These are phyloP conservation scores for Plasmodium gallinaceum DNA, from an alignment of 169 alveolate genomes.

Conservation along the genomic window DNA sequence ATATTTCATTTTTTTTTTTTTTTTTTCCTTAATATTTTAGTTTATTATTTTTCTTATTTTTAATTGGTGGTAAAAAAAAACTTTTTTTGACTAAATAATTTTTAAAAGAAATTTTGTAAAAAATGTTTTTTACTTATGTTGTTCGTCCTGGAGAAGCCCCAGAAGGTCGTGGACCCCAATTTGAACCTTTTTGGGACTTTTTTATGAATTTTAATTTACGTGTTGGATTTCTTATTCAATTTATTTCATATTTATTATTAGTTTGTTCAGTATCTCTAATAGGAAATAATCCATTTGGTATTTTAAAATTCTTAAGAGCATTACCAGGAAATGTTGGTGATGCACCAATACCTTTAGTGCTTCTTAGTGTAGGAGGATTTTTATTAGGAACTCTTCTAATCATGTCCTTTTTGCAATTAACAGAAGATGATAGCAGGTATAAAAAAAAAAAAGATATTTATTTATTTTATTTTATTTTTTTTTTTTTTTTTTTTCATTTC, in stretches of 20 bases:
- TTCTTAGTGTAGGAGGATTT: conserved; percentile 88
- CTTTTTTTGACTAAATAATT: too few relatives aligned
- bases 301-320: conserved; percentile 88
- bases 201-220: conserved; percentile 90
- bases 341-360: conserved; percentile 88
- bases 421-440: conserved; percentile 90
- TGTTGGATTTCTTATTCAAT: conserved; percentile 88
- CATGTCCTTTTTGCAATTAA: conserved; percentile 89
- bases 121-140: conserved; percentile 93
- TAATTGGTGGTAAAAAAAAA: too few relatives aligned
- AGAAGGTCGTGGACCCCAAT: conserved; percentile 95
- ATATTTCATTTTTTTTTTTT: background rate
- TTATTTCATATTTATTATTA: conserved; percentile 81
- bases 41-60: too few relatives aligned
- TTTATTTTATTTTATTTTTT: too few relatives aligned
- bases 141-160: conserved; percentile 96
- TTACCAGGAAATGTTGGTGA: conserved; percentile 88
- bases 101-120: conserved; percentile 28
- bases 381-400: conserved; percentile 87
- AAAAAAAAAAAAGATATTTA: too few relatives aligned
- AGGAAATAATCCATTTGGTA: conserved; percentile 87
- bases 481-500: background rate
- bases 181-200: conserved; percentile 92
- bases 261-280: conserved; percentile 84
- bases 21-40: too few relatives aligned